Conservation (phyloP, 192 early-diverging fungal genomes). For the Coemansia sp. region DNA sequence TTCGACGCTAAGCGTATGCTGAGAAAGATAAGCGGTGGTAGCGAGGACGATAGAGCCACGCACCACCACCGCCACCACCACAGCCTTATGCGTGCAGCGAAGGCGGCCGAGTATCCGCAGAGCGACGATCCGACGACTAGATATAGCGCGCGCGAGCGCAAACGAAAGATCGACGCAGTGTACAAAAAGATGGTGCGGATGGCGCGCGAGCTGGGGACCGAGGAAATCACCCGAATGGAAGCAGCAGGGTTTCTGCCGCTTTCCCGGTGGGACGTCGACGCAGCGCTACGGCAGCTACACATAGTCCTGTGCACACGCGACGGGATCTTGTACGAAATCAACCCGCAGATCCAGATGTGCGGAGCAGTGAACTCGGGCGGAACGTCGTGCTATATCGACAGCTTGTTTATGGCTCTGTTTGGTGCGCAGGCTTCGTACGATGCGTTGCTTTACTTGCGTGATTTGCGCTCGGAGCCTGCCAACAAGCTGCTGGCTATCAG, state of each 20-base stretch:
- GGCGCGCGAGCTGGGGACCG: slow-evolving; percentile 24
- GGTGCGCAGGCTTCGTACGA: slow-evolving; percentile 61
- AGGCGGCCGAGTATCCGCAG: slow-evolving; percentile 25
- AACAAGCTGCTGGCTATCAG: slow-evolving; percentile 56
- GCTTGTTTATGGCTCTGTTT: slow-evolving; percentile 68
- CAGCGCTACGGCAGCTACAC: slow-evolving; percentile 21
- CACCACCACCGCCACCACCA: neutral
- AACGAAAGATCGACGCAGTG: slow-evolving; percentile 16
- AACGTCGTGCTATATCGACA: slow-evolving; percentile 71
- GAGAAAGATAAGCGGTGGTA: neutral
- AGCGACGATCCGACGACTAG: slow-evolving; percentile 33
- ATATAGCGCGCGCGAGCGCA: slow-evolving; percentile 16
- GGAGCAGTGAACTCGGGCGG: slow-evolving; percentile 64
- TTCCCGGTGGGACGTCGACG: slow-evolving; percentile 20
- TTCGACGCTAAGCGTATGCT: neutral
- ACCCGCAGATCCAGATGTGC: slow-evolving; percentile 12
- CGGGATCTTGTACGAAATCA: slow-evolving; percentile 28
- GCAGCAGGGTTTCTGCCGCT: slow-evolving; percentile 15
- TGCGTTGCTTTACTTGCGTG: slow-evolving; percentile 56
- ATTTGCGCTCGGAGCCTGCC: slow-evolving; percentile 43
- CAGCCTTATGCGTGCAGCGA: neutral
- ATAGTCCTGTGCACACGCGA: slow-evolving; percentile 26
- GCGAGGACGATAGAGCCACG: neutral
- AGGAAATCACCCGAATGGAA: slow-evolving; percentile 20
- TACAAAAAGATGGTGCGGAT: slow-evolving; percentile 12